phyloP scores from a whole-genome alignment of 1,284 basidiomycete genomes.

The Cryptococcus sp. region DNA sequence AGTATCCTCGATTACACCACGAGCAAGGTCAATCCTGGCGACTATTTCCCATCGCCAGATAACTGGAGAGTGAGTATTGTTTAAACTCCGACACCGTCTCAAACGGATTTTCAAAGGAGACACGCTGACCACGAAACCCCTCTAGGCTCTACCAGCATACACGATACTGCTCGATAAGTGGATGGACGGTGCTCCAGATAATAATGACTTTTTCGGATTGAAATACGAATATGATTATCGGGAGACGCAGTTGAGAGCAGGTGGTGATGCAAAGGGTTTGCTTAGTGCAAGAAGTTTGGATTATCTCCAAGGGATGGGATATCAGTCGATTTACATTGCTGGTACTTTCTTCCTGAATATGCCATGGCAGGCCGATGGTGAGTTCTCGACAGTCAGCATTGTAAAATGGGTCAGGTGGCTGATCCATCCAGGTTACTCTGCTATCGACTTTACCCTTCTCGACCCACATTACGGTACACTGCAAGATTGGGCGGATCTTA shows the following conservation, averaged over 20 bases:
- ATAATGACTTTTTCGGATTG: slow-evolving; percentile 80
- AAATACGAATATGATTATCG: slow-evolving; percentile 76
- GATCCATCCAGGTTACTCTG: slow-evolving; percentile 67
- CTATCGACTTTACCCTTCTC: slow-evolving; percentile 78
- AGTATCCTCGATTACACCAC: slow-evolving; percentile 65
- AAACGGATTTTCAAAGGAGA: neutral
- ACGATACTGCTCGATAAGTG: slow-evolving; percentile 86
- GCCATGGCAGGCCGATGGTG: slow-evolving; percentile 91
- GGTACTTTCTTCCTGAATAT: slow-evolving; percentile 89
- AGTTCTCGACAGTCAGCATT: slow-evolving; percentile 40
- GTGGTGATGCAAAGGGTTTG: slow-evolving; percentile 78
- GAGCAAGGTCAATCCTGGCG: slow-evolving; percentile 53
- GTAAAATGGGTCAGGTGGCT: neutral
- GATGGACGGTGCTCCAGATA: slow-evolving; percentile 80
- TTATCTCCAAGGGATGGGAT: slow-evolving; percentile 82
- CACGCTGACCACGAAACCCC: neutral
- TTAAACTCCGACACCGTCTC: neutral
- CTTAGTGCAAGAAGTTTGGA: slow-evolving; percentile 61
- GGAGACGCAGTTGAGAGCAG: slow-evolving; percentile 79
- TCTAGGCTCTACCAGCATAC: slow-evolving; percentile 64
- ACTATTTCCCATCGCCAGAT: slow-evolving; percentile 69
- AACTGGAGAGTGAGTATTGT: slow-evolving; percentile 65
- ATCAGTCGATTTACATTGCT: slow-evolving; percentile 76
- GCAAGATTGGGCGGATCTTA: slow-evolving; percentile 66
- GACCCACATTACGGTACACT: slow-evolving; percentile 87